phyloP scores from a whole-genome alignment of 2,329 filamentous ascomycete species.

The Botrytis paeoniae region DNA sequence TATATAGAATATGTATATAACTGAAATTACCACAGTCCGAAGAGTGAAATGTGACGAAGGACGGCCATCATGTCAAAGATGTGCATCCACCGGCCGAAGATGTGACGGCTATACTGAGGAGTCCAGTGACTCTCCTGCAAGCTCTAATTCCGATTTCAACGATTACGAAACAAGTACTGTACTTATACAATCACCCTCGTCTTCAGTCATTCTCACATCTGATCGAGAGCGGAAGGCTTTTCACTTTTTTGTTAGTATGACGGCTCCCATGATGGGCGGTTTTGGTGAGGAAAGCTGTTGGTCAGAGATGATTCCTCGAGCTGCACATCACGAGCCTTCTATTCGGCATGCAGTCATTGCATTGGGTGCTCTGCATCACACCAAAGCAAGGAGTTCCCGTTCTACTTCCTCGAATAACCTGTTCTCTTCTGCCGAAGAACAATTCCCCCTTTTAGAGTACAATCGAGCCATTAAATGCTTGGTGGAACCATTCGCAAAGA shows the following conservation, averaged over 20 bases:
- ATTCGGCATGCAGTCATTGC: conserved; percentile 6
- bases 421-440: background rate
- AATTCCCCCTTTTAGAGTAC: conserved; percentile 8
- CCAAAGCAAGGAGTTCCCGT: background rate
- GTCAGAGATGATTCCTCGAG: background rate
- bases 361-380: conserved; percentile 1
- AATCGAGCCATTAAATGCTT: background rate
- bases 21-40: background rate
- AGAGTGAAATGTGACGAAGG: conserved; percentile 15
- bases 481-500: background rate
- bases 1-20: background rate
- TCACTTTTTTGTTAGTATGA: conserved; percentile 10
- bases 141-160: background rate
- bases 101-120: conserved; percentile 7
- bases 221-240: conserved; percentile 7
- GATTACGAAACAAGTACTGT: background rate
- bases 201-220: background rate
- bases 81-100: background rate
- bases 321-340: conserved; percentile 1
- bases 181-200: background rate
- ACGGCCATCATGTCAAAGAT: background rate
- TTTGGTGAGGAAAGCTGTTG: conserved; percentile 2
- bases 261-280: conserved; percentile 6
- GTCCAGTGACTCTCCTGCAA: background rate
- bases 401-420: background rate